Evolutionary conservation across 805 yeast genomes (phyloP).

Genomic region (Sugiyamaella boreocaroliniensis): DNA sequence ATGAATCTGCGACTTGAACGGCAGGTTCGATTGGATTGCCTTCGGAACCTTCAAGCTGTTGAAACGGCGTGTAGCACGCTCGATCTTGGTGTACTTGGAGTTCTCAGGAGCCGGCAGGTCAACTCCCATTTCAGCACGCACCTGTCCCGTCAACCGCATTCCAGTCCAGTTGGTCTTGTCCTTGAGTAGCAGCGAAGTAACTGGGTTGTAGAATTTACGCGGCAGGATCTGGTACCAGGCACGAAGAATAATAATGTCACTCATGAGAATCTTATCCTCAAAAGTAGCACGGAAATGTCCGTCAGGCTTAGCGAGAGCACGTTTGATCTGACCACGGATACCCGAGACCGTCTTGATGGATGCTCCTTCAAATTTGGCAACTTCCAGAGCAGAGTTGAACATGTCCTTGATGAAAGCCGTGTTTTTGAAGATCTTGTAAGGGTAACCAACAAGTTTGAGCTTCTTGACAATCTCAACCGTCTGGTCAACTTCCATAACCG

Average conservation of each 20-base stretch:
- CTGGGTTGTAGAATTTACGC: constrained; percentile 90
- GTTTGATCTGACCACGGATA: constrained; percentile 92
- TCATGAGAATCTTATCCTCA: constrained; percentile 85
- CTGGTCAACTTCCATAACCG: constrained; percentile 85
- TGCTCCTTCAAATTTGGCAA: constrained; percentile 97
- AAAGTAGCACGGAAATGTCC: constrained; percentile 95
- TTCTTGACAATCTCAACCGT: constrained; percentile 91
- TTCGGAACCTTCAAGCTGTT: constrained; percentile 84
- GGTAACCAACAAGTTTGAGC: constrained; percentile 89
- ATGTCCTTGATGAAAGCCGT: constrained; percentile 96
- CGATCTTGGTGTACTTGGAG: constrained; percentile 61
- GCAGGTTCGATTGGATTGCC: constrained; percentile 65
- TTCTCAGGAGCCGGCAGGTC: constrained; percentile 54
- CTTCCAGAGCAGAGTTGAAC: constrained; percentile 89
- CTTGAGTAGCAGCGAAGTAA: constrained; percentile 72
- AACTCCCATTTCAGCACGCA: constrained; percentile 67
- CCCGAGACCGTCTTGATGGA: constrained; percentile 95
- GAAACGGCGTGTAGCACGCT: constrained; percentile 77
- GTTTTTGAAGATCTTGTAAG: constrained; percentile 86
- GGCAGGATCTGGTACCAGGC: constrained; percentile 96
- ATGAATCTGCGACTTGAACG: constrained; percentile 87
- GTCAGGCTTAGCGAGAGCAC: constrained; percentile 90
- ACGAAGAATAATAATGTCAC: constrained; percentile 77
- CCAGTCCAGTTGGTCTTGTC: constrained; percentile 91
- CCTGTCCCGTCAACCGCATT: constrained; percentile 90